phyloP scores from a whole-genome alignment of 371 early-diverging fungal genomes.

The Mortierella sp. region DNA sequence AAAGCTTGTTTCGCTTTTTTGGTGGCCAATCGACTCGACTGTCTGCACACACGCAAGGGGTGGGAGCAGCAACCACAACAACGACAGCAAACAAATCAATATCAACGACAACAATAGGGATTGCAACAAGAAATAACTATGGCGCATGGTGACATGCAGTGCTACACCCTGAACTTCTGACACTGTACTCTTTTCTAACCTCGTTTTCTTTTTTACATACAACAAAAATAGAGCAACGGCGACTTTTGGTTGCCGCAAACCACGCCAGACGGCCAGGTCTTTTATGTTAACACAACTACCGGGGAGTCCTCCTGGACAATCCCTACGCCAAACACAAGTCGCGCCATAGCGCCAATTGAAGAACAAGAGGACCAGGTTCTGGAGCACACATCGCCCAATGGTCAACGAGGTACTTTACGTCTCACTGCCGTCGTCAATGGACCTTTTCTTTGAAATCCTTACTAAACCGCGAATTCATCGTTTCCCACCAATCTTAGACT shows the following conservation, averaged over 20 bases:
- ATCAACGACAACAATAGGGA: not conserved
- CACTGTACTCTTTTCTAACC: not conserved
- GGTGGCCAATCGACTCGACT: conserved; percentile 8
- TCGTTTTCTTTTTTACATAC: not conserved
- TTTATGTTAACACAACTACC: conserved; percentile 70
- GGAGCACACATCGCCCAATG: not conserved
- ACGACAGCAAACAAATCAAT: not conserved
- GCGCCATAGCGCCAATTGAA: conserved; percentile 5
- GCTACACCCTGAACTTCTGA: not conserved
- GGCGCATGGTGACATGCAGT: not conserved
- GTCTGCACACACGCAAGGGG: not conserved
- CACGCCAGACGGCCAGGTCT: conserved; percentile 67
- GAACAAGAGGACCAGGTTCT: not conserved
- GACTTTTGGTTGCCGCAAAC: conserved; percentile 60
- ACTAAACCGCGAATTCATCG: not conserved
- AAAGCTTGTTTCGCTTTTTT: not conserved
- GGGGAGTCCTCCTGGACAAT: conserved; percentile 68
- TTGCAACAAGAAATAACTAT: not conserved
- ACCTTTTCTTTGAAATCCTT: not conserved
- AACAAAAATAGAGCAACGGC: conserved; percentile 19
- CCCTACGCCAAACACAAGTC: conserved; percentile 20
- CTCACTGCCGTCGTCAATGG: not conserved
- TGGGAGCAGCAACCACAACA: not conserved
- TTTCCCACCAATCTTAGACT: not conserved
- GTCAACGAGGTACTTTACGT: not conserved